Conservation (phyloP, 805 yeast species). For the Candida methanosorbosa region DNA sequence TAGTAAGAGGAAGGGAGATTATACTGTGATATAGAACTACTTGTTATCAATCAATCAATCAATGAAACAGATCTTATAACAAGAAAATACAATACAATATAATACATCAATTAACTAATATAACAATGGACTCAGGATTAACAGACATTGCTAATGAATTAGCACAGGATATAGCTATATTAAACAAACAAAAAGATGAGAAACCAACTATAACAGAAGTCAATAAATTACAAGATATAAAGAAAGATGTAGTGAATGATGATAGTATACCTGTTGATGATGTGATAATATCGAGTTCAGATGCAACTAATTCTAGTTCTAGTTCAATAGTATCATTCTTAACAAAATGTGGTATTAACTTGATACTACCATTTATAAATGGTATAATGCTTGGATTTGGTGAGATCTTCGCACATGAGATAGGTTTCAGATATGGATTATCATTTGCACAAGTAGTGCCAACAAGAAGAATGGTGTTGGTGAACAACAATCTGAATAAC, state of each 20-base stretch:
- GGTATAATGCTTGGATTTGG: constrained; percentile 97
- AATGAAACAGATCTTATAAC: not conserved
- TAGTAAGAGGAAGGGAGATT: too few species aligned
- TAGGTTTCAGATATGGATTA: constrained; percentile 78
- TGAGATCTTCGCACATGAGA: constrained; percentile 87
- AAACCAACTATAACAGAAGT: constrained; percentile 8
- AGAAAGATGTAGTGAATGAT: not conserved
- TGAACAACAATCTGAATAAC: too few species aligned
- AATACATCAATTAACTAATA: too few species aligned
- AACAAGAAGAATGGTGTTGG: too few species aligned
- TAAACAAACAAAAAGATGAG: constrained; percentile 6
- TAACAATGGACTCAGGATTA: too few species aligned
- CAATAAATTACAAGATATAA: constrained; percentile 5
- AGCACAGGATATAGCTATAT: constrained; percentile 7
- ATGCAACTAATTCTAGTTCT: too few species aligned
- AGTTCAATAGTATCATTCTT: constrained; percentile 30
- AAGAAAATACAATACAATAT: constrained; percentile 5
- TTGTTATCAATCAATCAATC: too few species aligned
- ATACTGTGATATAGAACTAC: too few species aligned
- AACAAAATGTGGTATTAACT: constrained; percentile 56
- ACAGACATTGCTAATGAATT: too few species aligned
- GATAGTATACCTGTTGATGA: not conserved
- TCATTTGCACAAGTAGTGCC: constrained; percentile 50
- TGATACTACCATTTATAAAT: constrained; percentile 79
- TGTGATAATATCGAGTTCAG: too few species aligned